Percentiles rank a stretch among this genome's conserved stretches.
phyloP scores from a whole-genome alignment of 1,284 basidiomycete genomes.

The Austroboletus niveus region DNA sequence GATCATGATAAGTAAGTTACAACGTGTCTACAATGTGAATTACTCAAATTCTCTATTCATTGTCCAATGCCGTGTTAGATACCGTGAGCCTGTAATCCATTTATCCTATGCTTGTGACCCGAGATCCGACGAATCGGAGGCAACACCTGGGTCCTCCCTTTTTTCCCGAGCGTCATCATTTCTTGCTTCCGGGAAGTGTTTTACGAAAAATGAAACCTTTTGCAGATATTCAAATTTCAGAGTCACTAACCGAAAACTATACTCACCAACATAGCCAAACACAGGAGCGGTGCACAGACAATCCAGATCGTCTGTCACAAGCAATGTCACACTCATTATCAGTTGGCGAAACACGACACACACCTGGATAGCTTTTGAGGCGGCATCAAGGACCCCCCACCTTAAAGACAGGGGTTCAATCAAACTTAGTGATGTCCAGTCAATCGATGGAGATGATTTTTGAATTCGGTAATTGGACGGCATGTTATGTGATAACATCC shows the following conservation, averaged over 20 bases:
- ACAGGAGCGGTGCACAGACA: slow-evolving; percentile 57
- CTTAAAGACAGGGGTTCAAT: slow-evolving; percentile 45
- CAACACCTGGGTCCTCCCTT: slow-evolving; percentile 5
- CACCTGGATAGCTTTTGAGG: slow-evolving; percentile 57
- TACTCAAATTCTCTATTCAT: slow-evolving; percentile 7
- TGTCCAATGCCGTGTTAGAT: slow-evolving; percentile 17
- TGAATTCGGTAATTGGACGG: slow-evolving; percentile 45
- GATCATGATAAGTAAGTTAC: neutral
- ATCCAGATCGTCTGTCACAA: slow-evolving; percentile 56
- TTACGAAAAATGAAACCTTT: slow-evolving; percentile 35
- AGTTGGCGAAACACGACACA: slow-evolving; percentile 12
- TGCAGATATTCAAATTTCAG: slow-evolving; percentile 11
- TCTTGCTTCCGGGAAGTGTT: slow-evolving; percentile 22
- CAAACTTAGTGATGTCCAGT: slow-evolving; percentile 50
- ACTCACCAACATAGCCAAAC: slow-evolving; percentile 50
- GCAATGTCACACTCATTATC: slow-evolving; percentile 14
- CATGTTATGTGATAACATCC: slow-evolving; percentile 45
- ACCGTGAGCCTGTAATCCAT: slow-evolving; percentile 1
- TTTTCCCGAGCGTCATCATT: slow-evolving; percentile 22
- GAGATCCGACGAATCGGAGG: slow-evolving; percentile 3
- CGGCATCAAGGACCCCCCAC: slow-evolving; percentile 40
- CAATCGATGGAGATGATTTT: slow-evolving; percentile 45
- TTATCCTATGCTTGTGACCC: slow-evolving; percentile 17
- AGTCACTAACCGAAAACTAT: slow-evolving; percentile 22
- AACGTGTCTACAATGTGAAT: neutral